Percentiles rank a stretch among this genome's conserved stretches.
Conservation (phyloP, 768 basidiomycete species). For the Astraeus odoratus region DNA sequence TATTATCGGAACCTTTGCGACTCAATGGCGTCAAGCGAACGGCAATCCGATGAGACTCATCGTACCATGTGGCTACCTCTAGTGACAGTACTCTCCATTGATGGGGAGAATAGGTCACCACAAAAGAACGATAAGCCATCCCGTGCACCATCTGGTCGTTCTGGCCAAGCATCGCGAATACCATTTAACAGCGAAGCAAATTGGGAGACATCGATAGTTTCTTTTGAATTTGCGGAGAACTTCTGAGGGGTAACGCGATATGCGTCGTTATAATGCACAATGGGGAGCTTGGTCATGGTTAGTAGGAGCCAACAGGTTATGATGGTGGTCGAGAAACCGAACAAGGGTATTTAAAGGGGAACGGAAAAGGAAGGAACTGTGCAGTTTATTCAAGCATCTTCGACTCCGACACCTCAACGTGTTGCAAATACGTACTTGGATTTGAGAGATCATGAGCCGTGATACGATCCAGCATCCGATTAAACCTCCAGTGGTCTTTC, state of each 20-base stretch:
- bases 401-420: too few species aligned
- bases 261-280: slow-evolving; percentile 76
- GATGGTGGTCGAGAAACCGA: too few species aligned
- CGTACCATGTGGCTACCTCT: slow-evolving; percentile 86
- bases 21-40: slow-evolving; percentile 6
- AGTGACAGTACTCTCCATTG: slow-evolving; percentile 80
- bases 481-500: too few species aligned
- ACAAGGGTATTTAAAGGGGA: too few species aligned
- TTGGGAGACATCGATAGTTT: slow-evolving; percentile 82
- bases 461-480: too few species aligned
- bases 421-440: too few species aligned
- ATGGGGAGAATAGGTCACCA: slow-evolving; percentile 85
- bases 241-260: slow-evolving; percentile 80
- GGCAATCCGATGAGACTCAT: neutral
- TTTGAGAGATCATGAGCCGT: too few species aligned
- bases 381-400: too few species aligned
- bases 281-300: slow-evolving; percentile 33
- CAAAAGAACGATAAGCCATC: slow-evolving; percentile 83
- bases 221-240: slow-evolving; percentile 38
- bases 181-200: slow-evolving; percentile 68
- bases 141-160: slow-evolving; percentile 38
- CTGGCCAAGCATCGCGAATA: slow-evolving; percentile 52
- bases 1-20: slow-evolving; percentile 81
- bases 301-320: neutral
- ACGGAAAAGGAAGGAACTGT: neutral